phyloP scores from a whole-genome alignment of 257 asterid species.

The Solanum sejunctum region DNA sequence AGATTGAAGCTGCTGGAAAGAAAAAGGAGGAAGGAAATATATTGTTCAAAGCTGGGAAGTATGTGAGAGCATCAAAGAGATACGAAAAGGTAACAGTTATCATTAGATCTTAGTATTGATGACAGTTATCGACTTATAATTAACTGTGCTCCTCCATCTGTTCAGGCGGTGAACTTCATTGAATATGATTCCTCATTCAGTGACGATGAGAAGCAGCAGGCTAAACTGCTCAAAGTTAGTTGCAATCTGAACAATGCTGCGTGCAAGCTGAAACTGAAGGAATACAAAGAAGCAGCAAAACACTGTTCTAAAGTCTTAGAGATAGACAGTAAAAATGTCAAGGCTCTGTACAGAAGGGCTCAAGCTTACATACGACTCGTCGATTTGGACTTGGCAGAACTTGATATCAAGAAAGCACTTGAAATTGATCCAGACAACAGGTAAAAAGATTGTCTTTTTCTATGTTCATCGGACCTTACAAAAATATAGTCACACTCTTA shows the following conservation, averaged over 20 bases:
- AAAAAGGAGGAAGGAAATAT: slow-evolving; percentile 51
- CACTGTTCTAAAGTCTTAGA: slow-evolving; percentile 42
- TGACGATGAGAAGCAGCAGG: slow-evolving; percentile 43
- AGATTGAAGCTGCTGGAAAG: slow-evolving; percentile 36
- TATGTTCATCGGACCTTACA: background rate
- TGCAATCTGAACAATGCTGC: slow-evolving; percentile 54
- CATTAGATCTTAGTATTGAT: background rate
- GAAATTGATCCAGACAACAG: slow-evolving; percentile 55
- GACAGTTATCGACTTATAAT: background rate
- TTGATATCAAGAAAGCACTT: slow-evolving; percentile 48
- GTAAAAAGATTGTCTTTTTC: background rate
- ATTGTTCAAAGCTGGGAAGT: slow-evolving; percentile 42
- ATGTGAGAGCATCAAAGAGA: slow-evolving; percentile 45
- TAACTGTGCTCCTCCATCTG: background rate
- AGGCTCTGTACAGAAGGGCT: slow-evolving; percentile 58
- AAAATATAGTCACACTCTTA: background rate
- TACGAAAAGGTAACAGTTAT: slow-evolving; percentile 26
- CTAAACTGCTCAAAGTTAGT: slow-evolving; percentile 21
- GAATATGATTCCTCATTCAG: slow-evolving; percentile 34
- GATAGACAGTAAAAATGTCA: slow-evolving; percentile 28
- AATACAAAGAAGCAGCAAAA: slow-evolving; percentile 36
- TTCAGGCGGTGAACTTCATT: slow-evolving; percentile 31
- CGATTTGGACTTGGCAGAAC: slow-evolving; percentile 48
- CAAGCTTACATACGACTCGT: slow-evolving; percentile 42
- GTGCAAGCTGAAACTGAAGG: slow-evolving; percentile 51